phyloP scores from a whole-genome alignment of 352 stramenopile species.

The Globisporangium sylvaticum region DNA sequence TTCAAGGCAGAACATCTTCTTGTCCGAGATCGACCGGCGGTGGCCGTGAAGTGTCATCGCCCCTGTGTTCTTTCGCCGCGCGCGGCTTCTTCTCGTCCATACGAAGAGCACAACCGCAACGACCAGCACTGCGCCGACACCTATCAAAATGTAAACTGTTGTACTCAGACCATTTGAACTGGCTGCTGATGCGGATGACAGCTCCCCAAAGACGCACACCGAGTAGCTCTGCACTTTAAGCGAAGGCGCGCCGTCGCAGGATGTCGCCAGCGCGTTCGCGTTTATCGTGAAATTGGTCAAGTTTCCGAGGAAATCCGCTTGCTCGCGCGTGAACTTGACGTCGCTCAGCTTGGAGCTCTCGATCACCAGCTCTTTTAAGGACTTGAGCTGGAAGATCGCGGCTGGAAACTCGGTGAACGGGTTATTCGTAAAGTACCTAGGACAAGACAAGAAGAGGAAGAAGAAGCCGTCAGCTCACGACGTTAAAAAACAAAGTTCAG shows the following conservation, averaged over 20 bases:
- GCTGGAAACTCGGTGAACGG: conserved; percentile 14
- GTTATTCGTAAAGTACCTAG: conserved; percentile 16
- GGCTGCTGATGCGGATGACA: background rate
- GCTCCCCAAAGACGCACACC: conserved; percentile 19
- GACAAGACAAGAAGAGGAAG: background rate
- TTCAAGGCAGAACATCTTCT: conserved; percentile 17
- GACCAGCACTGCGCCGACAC: conserved; percentile 1
- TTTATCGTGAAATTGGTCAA: conserved; percentile 31
- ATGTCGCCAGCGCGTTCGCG: conserved; percentile 18
- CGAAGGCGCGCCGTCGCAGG: conserved; percentile 9
- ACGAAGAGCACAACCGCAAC: conserved; percentile 1
- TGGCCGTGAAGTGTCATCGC: background rate
- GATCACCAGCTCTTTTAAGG: conserved; percentile 20
- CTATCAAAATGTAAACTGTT: conserved; percentile 1
- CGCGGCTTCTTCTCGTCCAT: background rate
- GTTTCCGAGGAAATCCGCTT: conserved; percentile 24
- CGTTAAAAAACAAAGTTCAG: background rate
- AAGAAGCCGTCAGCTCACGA: background rate
- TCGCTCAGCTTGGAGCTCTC: conserved; percentile 18
- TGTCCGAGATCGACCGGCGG: conserved; percentile 10
- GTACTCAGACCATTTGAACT: background rate
- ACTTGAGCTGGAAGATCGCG: conserved; percentile 17
- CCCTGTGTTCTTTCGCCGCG: background rate
- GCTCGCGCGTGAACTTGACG: conserved; percentile 22
- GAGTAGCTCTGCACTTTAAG: conserved; percentile 18